Conservation (phyloP, 768 basidiomycete species). For the Lactarius deliciosus region DNA sequence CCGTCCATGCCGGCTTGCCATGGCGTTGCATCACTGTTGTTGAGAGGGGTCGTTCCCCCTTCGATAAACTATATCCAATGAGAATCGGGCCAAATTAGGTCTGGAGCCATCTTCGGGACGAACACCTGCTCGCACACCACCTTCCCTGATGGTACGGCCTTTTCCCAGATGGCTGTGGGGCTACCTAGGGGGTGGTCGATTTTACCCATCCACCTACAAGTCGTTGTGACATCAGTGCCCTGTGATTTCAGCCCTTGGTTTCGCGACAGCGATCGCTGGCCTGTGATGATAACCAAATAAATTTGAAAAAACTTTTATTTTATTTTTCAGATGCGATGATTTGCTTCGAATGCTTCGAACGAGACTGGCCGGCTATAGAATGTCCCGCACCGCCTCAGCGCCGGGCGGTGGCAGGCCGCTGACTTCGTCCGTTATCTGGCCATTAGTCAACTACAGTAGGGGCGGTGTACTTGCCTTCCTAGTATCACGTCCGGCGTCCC, state of each 20-base stretch:
- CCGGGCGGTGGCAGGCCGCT: not conserved
- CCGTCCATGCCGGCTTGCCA: not conserved
- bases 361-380: not conserved
- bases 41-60: not conserved
- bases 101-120: not conserved
- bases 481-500: not conserved
- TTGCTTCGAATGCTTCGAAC: not conserved
- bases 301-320: not conserved
- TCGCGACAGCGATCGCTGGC: not conserved
- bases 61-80: not conserved
- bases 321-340: not conserved
- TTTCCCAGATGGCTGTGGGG: not conserved
- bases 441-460: not conserved
- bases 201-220: not conserved
- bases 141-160: not conserved
- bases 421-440: not conserved
- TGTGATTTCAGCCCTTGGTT: no score
- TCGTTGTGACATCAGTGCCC: not conserved
- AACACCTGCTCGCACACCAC: not conserved
- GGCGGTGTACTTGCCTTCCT: not conserved
- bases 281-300: not conserved
- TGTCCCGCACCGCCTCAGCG: not conserved
- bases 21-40: not conserved
- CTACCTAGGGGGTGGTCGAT: not conserved
- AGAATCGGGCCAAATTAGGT: not conserved